Conservation (phyloP, 257 asterid genomes). For the Plectranthus barbatus region DNA sequence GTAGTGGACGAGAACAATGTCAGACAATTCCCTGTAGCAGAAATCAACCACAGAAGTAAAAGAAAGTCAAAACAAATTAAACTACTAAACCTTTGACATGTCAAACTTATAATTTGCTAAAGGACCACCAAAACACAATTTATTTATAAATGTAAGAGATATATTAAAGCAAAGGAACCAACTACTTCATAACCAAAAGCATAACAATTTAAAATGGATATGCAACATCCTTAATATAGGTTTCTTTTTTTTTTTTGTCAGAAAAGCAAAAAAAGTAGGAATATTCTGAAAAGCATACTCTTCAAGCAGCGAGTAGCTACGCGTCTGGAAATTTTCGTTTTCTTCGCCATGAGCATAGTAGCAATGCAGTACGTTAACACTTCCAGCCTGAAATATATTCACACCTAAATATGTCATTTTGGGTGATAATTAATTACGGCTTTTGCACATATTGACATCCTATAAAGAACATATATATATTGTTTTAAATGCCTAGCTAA, state of each 20-base stretch:
- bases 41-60: constrained; percentile 19
- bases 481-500: background rate
- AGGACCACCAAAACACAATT: background rate
- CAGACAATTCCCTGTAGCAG: constrained; percentile 67
- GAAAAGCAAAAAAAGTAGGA: background rate
- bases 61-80: background rate
- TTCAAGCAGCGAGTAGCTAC: constrained; percentile 98
- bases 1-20: constrained; percentile 95
- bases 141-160: background rate
- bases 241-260: background rate
- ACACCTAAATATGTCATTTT: constrained; percentile 13
- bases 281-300: constrained; percentile 45
- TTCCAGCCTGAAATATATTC: constrained; percentile 58
- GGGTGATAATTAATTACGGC: constrained; percentile 18
- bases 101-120: background rate
- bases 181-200: constrained; percentile 31
- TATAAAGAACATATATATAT: background rate
- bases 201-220: background rate
- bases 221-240: background rate
- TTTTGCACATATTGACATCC: background rate
- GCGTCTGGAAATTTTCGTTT: constrained; percentile 76
- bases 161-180: background rate
- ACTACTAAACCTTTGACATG: background rate
- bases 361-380: constrained; percentile 86
- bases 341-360: constrained; percentile 97